Evolutionary conservation across 192 early-diverging fungal genomes (phyloP).

Genomic region (Oehlia diaphana): DNA sequence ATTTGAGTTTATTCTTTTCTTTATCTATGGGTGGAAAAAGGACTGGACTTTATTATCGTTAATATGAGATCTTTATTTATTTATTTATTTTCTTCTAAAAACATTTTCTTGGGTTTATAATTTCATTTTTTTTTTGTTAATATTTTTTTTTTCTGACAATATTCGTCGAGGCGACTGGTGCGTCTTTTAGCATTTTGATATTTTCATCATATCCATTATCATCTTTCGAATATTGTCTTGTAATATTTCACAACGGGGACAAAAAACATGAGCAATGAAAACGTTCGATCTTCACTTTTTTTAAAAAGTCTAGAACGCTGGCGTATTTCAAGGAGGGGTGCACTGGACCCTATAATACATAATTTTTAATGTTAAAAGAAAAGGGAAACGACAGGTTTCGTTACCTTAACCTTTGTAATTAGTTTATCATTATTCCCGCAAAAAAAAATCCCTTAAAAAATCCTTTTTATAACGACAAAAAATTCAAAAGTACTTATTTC

Average conservation of each 20-base stretch:
- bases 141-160: conserved; percentile 10
- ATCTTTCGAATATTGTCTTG: conserved; percentile 23
- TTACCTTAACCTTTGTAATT: conserved; percentile 15
- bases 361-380: conserved; percentile 9
- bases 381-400: conserved; percentile 18
- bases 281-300: conserved; percentile 5
- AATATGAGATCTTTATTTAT: not conserved
- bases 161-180: conserved; percentile 20
- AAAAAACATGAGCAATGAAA: not conserved
- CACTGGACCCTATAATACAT: not conserved
- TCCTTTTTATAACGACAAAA: conserved; percentile 4
- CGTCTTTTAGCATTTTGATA: conserved; percentile 10
- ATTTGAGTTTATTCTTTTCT: conserved; percentile 6
- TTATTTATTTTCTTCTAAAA: conserved; percentile 4
- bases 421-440: not conserved
- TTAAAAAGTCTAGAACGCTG: not conserved
- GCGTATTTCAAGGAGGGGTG: not conserved
- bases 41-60: conserved; percentile 29
- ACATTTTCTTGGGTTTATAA: conserved; percentile 5
- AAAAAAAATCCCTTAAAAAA: not conserved
- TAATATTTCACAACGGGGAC: conserved; percentile 31
- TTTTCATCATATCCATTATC: not conserved
- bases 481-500: conserved; percentile 5
- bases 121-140: conserved; percentile 17
- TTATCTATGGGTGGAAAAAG: conserved; percentile 31